Percentiles rank a stretch among this genome's conserved stretches.
Evolutionary conservation across 106 monocot species (phyloP).

Genomic region (Posidonia australis): DNA sequence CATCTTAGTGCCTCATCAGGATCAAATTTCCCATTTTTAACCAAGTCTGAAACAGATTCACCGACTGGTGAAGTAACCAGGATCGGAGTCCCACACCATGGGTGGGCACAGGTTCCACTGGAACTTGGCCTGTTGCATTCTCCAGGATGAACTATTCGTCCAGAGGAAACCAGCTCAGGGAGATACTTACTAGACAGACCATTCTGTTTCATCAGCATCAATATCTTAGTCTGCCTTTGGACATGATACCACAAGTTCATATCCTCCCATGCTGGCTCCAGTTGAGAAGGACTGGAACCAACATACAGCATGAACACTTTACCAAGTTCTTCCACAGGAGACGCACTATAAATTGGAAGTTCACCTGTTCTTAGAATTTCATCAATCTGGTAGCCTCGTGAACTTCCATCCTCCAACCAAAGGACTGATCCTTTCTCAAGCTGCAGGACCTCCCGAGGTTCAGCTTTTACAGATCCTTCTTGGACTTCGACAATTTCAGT

Average conservation of each 20-base stretch:
- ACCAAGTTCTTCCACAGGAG: constrained; percentile 49
- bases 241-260: constrained; percentile 97
- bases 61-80: constrained; percentile 73
- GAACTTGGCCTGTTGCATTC: constrained; percentile 50
- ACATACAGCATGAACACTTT: constrained; percentile 50
- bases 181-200: constrained; percentile 67
- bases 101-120: constrained; percentile 61
- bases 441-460: constrained; percentile 41
- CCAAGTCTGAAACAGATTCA: constrained; percentile 47
- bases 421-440: constrained; percentile 69
- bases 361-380: constrained; percentile 47
- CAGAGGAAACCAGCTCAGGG: constrained; percentile 63
- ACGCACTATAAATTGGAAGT: constrained; percentile 47
- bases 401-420: constrained; percentile 61
- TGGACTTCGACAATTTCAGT: constrained; percentile 92
- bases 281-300: constrained; percentile 63
- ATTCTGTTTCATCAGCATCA: constrained; percentile 76
- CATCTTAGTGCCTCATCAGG: constrained; percentile 76
- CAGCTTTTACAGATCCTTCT: constrained; percentile 39
- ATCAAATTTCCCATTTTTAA: constrained; percentile 52
- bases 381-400: constrained; percentile 61
- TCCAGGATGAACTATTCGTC: constrained; percentile 67
- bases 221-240: constrained; percentile 84
- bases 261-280: constrained; percentile 86
- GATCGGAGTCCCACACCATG: constrained; percentile 79